phyloP scores from a whole-genome alignment of 331 rosid species.

The Phaseolus coccineus region DNA sequence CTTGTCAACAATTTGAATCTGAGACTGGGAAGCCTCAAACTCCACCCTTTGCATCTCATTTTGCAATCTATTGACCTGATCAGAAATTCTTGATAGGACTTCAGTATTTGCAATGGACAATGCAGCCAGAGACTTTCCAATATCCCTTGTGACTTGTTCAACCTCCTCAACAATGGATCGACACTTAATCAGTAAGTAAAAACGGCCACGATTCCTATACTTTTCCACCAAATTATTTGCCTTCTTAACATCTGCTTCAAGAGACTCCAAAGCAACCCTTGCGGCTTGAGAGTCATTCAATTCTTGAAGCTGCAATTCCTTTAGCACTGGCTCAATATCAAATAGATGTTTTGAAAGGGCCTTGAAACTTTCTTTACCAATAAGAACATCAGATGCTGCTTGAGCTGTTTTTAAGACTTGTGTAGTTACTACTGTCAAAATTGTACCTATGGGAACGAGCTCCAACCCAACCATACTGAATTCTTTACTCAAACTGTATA shows the following conservation, averaged over 20 bases:
- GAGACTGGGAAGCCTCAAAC: slow-evolving; percentile 71
- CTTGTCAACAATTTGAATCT: slow-evolving; percentile 71
- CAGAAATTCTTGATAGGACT: slow-evolving; percentile 73
- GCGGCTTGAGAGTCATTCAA: slow-evolving; percentile 81
- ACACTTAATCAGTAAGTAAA: slow-evolving; percentile 73
- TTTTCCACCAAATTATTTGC: slow-evolving; percentile 76
- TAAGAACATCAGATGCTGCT: slow-evolving; percentile 73
- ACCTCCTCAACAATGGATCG: slow-evolving; percentile 78
- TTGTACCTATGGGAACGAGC: slow-evolving; percentile 80
- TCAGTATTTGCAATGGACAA: slow-evolving; percentile 69
- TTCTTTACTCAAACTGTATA: slow-evolving; percentile 30
- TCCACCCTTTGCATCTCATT: slow-evolving; percentile 90
- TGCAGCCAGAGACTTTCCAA: slow-evolving; percentile 71
- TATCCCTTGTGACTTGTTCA: slow-evolving; percentile 75
- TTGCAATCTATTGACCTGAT: slow-evolving; percentile 69
- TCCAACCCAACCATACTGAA: slow-evolving; percentile 61
- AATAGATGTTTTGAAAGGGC: slow-evolving; percentile 69
- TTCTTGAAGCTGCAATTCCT: slow-evolving; percentile 76
- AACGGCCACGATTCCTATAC: slow-evolving; percentile 70
- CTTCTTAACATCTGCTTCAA: slow-evolving; percentile 75
- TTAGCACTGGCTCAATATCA: slow-evolving; percentile 73
- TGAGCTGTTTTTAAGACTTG: slow-evolving; percentile 76
- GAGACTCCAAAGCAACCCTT: slow-evolving; percentile 69
- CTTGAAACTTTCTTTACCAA: slow-evolving; percentile 75
- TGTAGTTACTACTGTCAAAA: slow-evolving; percentile 70